Evolutionary conservation across 352 stramenopile species (phyloP), one percentile per base, ranked within the genome.

Genomic region (Globisporangium nagaii): DNA sequence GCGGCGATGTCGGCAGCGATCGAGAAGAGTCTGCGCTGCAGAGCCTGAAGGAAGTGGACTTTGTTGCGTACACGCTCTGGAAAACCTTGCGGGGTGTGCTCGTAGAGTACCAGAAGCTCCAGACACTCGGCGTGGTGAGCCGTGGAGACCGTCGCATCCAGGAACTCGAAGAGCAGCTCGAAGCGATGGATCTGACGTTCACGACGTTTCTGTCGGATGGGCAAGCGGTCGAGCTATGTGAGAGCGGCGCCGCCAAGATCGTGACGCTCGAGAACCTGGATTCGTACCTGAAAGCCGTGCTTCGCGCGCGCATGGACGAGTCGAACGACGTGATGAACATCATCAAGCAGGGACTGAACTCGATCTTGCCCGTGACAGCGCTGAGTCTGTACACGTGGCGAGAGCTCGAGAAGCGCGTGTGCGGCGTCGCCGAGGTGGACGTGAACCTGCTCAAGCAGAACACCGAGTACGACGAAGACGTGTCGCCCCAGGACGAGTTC

Each of bases 381-480:
- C 53, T 93, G 17, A 53, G 56, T 3, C 28, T 95, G 25, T 63
- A 86, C 22, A 91, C 80, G 17, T 86, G 67, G 61, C 63, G 63
- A 8, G 84, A 95, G 50, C 69, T 94, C 0, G 83, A 90, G 55
- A 82, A 75, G 40, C 74, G 75, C 3, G 66, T 93, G 32, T 93
- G 82, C 37, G 84, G 84, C 3, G 71, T 80, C 1, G 79, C 75
- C 1, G 75, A 90, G 42, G 75, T 94, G 7, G 83, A 93, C 52
- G 70, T 94, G 3, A 67, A 71, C 32, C 36, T 94, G 7, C 60
- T 94, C 27, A 72, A 84, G 55, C 62, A 61, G 7, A 90, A 92
- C 44, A 94, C 84, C 1, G 84, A 94, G 42, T 93, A 94, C 55
- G 82, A 91, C 54, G 84, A 94, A 62, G 83, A 88, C 9, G 52